A percentile compares a stretch with the other conserved stretches of the same genome.
These are phyloP conservation scores for Hygrophoropsis aurantiaca DNA, from an alignment of 768 basidiomycete genomes.

Conservation along the genomic window DNA sequence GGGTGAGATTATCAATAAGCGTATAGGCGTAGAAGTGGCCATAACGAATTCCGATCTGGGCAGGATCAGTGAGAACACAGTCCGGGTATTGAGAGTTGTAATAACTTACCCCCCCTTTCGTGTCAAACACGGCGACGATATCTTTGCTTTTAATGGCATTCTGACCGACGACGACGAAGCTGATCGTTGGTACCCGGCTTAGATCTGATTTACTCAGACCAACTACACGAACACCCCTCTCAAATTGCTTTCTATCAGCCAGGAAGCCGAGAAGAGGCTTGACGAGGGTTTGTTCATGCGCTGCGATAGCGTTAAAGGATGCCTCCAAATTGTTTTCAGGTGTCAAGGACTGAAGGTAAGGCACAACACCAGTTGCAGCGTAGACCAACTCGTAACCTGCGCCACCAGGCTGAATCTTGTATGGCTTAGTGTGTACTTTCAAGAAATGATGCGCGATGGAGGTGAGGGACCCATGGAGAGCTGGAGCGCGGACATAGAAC, in stretches of 20 bases:
- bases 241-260: slow-evolving; percentile 44
- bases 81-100: not conserved
- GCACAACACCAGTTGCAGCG: slow-evolving; percentile 55
- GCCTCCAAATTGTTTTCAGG: slow-evolving; percentile 45
- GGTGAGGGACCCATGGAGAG: slow-evolving; percentile 51
- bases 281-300: slow-evolving; percentile 62
- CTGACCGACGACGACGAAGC: slow-evolving; percentile 67
- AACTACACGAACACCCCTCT: slow-evolving; percentile 65
- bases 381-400: slow-evolving; percentile 74
- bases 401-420: slow-evolving; percentile 73
- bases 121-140: slow-evolving; percentile 64
- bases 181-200: slow-evolving; percentile 63
- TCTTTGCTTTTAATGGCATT: slow-evolving; percentile 57
- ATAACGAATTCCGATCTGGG: slow-evolving; percentile 73
- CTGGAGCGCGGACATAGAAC: slow-evolving; percentile 54
- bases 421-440: slow-evolving; percentile 39
- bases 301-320: slow-evolving; percentile 56
- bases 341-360: slow-evolving; percentile 64
- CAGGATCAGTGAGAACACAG: not conserved
- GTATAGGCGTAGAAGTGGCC: slow-evolving; percentile 81
- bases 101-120: slow-evolving; percentile 56
- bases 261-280: slow-evolving; percentile 55
- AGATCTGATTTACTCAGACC: slow-evolving; percentile 50
- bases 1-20: slow-evolving; percentile 49
- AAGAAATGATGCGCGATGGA: slow-evolving; percentile 76